Percentiles rank a stretch among this genome's conserved stretches.
Conservation (phyloP, 306 rosid species). For the Acacia acuminata region DNA sequence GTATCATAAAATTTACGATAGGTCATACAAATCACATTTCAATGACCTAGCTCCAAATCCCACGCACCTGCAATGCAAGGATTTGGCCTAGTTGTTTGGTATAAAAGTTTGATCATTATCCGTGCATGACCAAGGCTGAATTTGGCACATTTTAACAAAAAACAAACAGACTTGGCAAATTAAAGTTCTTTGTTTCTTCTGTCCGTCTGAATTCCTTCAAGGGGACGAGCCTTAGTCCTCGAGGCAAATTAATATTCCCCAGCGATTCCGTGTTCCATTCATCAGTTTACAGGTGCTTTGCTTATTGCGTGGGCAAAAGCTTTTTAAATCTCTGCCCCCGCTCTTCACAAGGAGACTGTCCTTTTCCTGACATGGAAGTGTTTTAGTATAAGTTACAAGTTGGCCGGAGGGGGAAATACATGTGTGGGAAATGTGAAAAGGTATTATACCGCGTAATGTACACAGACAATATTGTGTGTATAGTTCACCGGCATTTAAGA, state of each 20-base stretch:
- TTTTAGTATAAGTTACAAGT: neutral
- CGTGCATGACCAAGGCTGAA: too few relatives aligned
- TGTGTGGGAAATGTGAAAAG: too few relatives aligned
- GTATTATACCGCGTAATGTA: neutral
- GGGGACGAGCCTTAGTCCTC: neutral
- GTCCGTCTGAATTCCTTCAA: neutral
- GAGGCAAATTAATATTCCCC: conserved; percentile 33
- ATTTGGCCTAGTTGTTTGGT: too few relatives aligned
- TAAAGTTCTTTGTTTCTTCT: neutral
- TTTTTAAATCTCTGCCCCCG: conserved; percentile 20
- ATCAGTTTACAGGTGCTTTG: conserved; percentile 33
- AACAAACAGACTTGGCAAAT: too few relatives aligned
- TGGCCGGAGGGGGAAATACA: neutral
- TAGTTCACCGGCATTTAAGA: too few relatives aligned
- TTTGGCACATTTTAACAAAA: too few relatives aligned
- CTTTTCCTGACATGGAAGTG: conserved; percentile 53
- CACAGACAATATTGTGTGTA: too few relatives aligned
- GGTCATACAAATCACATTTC: too few relatives aligned
- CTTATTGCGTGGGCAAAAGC: conserved; percentile 35
- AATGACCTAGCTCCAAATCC: too few relatives aligned
- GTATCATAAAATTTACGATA: too few relatives aligned
- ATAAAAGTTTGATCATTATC: too few relatives aligned
- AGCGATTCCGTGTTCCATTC: neutral
- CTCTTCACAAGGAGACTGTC: conserved; percentile 35
- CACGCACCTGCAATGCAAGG: too few relatives aligned